phyloP scores from a whole-genome alignment of 1,284 basidiomycete species.

The Meripilus lineatus region DNA sequence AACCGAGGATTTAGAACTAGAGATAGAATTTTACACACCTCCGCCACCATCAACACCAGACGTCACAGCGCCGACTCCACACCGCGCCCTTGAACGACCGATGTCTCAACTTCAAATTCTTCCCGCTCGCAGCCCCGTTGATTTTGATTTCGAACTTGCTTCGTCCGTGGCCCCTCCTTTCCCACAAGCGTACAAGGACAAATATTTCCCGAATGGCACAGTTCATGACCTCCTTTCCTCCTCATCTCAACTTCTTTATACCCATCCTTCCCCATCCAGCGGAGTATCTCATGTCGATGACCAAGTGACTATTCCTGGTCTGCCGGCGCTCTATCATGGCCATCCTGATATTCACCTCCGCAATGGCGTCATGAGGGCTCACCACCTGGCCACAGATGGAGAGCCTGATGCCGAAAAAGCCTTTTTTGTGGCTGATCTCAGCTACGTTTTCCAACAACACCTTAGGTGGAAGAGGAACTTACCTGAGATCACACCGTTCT shows the following conservation, averaged over 20 bases:
- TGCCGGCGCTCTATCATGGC: conserved; percentile 64
- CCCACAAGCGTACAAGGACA: conserved; percentile 30
- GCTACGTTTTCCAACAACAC: conserved; percentile 85
- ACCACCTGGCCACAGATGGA: conserved; percentile 42
- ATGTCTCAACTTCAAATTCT: conserved; percentile 65
- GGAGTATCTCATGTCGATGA: conserved; percentile 25
- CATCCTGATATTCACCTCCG: conserved; percentile 70
- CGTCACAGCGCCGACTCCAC: conserved; percentile 15
- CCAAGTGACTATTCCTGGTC: conserved; percentile 49
- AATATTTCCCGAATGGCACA: conserved; percentile 28
- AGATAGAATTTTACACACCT: background rate
- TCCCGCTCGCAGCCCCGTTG: conserved; percentile 41
- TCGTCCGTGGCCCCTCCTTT: conserved; percentile 27
- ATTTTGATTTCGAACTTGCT: conserved; percentile 35
- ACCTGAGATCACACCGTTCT: conserved; percentile 89
- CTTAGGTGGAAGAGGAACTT: conserved; percentile 79
- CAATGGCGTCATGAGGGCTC: conserved; percentile 65
- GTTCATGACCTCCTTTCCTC: conserved; percentile 30
- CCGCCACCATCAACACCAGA: conserved; percentile 9
- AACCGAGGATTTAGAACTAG: conserved; percentile 4
- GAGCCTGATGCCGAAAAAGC: conserved; percentile 83
- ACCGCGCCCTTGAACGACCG: conserved; percentile 12
- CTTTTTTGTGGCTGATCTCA: conserved; percentile 95
- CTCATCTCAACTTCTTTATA: conserved; percentile 21
- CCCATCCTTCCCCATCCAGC: conserved; percentile 15